Base-by-base conservation (phyloP, 2,329 filamentous ascomycete species). In the Achaetomium macrosporum region DNA sequence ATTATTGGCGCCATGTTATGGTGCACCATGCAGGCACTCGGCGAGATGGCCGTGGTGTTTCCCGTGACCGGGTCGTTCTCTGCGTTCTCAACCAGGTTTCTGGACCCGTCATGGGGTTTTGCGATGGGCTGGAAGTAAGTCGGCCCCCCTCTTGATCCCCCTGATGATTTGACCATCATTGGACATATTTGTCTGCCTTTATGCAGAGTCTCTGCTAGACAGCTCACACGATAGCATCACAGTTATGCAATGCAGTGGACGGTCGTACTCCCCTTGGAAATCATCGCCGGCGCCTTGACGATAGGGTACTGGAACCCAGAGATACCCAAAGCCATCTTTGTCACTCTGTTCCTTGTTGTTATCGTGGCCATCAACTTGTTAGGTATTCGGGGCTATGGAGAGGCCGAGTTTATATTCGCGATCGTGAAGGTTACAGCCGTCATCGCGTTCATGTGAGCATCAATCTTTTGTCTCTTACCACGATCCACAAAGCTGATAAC, bases 1-100 rank as follows among this genome's bases (percentile, higher is more conserved):
- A 77, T 95, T 54, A 85, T 95, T 56, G 90, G 91, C 33, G 71
- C 82, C 63, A 95, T 96, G 90, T 70, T 96, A 58, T 96, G 90
- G 70, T 93, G 87, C 50, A 63, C 61, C 58, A 75, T 84, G 57
- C 81, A 83, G 61, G 81, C 82, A 48, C 74, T 83, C 17, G 79
- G 79, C 50, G 79, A 83, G 65, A 60, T 81, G 57, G 76, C 77
- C 6, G 75, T 79, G 56, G 68, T 79, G 64, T 81, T 74, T 52
- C 78, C 78, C 1, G 73, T 82, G 19, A 79, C 78, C 3, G 79
- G 79, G 58, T 77, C 76, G 45, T 83, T 82, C 66, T 81, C 79
- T 57, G 75, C 75, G 1, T 82, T 79, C 64, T 76, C 76, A 11
- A 71, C 74, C 25, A 72, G 79, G 8, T 83, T 83, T 57, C 73